Base-by-base conservation (phyloP, 1,284 basidiomycete genomes). In the Chiua sp. region DNA sequence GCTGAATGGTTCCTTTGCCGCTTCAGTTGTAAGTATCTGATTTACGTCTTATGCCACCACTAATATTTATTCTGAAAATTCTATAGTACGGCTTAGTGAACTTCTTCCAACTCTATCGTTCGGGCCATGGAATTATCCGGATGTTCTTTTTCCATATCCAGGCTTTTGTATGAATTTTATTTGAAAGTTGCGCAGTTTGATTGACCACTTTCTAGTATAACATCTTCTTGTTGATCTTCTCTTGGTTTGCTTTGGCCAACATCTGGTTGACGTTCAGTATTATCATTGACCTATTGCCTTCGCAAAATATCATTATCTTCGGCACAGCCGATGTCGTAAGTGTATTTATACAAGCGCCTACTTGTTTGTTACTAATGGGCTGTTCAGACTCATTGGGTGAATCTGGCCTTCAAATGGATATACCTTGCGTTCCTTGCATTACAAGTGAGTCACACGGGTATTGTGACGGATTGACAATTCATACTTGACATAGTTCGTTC, bases 141-240 rank as follows among this genome's bases (percentile, higher is more conserved):
- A 94, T 95, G 92, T 88, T 98, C 81, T 96, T 98, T 81, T 88
- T 98, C 75, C 96, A 98, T 72, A 72, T 98, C 47, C 97, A 99
- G 77, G 96, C 88, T 49, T 61, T 98, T 47, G 92, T 93, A 70
- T 65, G 89, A 28, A 39, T 60, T 3, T 53, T 20, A 52, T 58
- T 56, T 28, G 4, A 47, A 0, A 18, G 10, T 28, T 46, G 20
- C 33, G 28, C 47, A 46, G 13, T 53, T 53, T 54, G 13, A 23
- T 20, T 63, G 47, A 63, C 44, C 47, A 32, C 7, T 20, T 55
- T 55, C 47, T 28, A 92, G 88, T 93, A 92, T 74, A 92, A 92
- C 74, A 68, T 93, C 56, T 87, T 91, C 74, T 90, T 86, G 44
- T 80, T 96, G 63, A 70, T 94, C 66, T 96, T 96, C 79, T 90